These are phyloP conservation scores for Yamadazyma kanchanaburiensis DNA, from an alignment of 1,139 yeast species.

Conservation along the genomic window DNA sequence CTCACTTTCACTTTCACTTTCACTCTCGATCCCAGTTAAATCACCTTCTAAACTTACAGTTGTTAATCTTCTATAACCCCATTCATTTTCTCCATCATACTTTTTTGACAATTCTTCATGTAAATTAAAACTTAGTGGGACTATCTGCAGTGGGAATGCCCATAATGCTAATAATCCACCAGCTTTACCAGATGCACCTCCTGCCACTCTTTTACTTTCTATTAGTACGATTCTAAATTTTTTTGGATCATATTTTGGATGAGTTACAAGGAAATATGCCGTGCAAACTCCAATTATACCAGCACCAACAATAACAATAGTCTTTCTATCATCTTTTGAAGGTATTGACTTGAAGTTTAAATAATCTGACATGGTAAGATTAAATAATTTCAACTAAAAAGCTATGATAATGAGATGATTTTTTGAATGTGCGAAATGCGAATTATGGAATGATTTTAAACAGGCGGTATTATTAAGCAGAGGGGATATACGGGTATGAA, in stretches of 20 bases:
- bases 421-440: too few species aligned
- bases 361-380: conserved; percentile 30
- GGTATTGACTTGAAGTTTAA: conserved; percentile 42
- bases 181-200: conserved; percentile 97
- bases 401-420: not conserved
- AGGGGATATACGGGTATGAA: too few species aligned
- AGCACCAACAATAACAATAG: conserved; percentile 81
- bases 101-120: conserved; percentile 81
- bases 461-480: too few species aligned
- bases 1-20: conserved; percentile 15
- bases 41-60: conserved; percentile 89
- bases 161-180: conserved; percentile 92
- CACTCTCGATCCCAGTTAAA: conserved; percentile 34
- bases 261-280: conserved; percentile 83
- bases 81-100: conserved; percentile 75
- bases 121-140: conserved; percentile 79
- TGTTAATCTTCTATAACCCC: conserved; percentile 91
- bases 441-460: too few species aligned
- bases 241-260: conserved; percentile 70
- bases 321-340: conserved; percentile 57
- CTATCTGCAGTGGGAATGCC: conserved; percentile 97
- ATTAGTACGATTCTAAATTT: conserved; percentile 82
- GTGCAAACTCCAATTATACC: conserved; percentile 96
- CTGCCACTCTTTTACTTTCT: conserved; percentile 90
- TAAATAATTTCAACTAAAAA: not conserved